Conservation (phyloP, 345 rosid species). For the Tarenaya hassleriana region DNA sequence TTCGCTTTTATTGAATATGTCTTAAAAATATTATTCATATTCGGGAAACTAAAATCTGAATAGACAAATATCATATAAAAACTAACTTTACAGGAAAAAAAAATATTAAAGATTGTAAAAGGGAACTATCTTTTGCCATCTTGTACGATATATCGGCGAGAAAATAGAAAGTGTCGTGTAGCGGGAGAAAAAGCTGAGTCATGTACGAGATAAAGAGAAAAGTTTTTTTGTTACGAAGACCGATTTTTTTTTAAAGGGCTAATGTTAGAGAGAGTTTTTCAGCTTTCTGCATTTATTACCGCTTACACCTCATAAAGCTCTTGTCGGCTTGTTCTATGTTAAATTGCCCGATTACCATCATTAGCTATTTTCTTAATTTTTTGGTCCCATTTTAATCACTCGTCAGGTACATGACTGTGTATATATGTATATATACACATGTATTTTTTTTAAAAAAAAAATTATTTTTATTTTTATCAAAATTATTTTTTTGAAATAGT, state of each 20-base stretch:
- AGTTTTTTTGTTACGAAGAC: constrained; percentile 31
- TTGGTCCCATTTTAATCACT: too few relatives aligned
- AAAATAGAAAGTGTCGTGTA: constrained; percentile 28
- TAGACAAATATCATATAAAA: too few relatives aligned
- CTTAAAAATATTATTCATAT: too few relatives aligned
- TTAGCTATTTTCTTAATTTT: not conserved
- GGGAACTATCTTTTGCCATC: not conserved
- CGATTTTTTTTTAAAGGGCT: constrained; percentile 19
- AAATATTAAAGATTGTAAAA: not conserved
- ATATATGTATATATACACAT: too few relatives aligned
- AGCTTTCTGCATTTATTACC: constrained; percentile 61
- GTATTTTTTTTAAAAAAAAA: too few relatives aligned
- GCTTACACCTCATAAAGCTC: constrained; percentile 25
- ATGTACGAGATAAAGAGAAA: constrained; percentile 30
- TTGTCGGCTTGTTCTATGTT: not conserved
- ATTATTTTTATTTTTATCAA: too few relatives aligned
- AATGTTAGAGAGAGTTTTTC: constrained; percentile 29
- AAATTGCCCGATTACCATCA: constrained; percentile 19
- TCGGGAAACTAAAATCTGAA: too few relatives aligned
- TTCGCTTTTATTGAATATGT: too few relatives aligned
- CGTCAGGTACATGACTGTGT: not conserved
- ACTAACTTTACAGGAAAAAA: not conserved
- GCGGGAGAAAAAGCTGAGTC: constrained; percentile 35
- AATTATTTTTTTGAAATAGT: too few relatives aligned
- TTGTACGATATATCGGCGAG: not conserved